phyloP scores from a whole-genome alignment of 2,329 filamentous ascomycete genomes.

The Keithomyces neogunnii region DNA sequence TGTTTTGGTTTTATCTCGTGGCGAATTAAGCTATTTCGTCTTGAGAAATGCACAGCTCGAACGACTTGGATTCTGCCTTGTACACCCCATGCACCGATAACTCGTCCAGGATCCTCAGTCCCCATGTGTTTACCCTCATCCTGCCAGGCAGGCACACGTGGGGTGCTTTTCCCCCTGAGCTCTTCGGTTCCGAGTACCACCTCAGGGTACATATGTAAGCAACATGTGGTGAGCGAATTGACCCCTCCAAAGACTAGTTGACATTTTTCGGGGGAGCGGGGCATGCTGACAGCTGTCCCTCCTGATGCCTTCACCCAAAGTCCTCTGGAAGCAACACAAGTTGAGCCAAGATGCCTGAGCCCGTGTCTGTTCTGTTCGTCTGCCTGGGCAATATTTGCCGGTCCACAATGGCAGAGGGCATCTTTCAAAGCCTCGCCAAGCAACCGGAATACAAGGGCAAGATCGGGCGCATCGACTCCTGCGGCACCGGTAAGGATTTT shows the following conservation, averaged over 20 bases:
- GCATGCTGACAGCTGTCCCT: background rate
- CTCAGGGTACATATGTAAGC: background rate
- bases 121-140: background rate
- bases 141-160: background rate
- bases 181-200: no score
- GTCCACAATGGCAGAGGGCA: slow-evolving; percentile 92
- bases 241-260: background rate
- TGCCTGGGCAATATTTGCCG: slow-evolving; percentile 94
- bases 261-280: no score
- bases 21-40: no score
- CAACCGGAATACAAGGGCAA: slow-evolving; percentile 49
- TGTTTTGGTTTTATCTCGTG: no score
- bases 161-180: background rate
- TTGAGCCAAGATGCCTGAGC: slow-evolving; percentile 25
- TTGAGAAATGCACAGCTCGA: no score
- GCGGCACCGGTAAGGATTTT: slow-evolving; percentile 57
- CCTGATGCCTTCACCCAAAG: background rate
- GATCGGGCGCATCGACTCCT: slow-evolving; percentile 71
- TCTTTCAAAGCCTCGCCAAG: slow-evolving; percentile 66
- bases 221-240: background rate
- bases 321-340: background rate
- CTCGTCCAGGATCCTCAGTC: no score
- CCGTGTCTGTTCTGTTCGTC: slow-evolving; percentile 77
- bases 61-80: no score
- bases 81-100: no score